These are phyloP conservation scores for Barnettozyma salicaria DNA, from an alignment of 805 yeast species.

Conservation along the genomic window DNA sequence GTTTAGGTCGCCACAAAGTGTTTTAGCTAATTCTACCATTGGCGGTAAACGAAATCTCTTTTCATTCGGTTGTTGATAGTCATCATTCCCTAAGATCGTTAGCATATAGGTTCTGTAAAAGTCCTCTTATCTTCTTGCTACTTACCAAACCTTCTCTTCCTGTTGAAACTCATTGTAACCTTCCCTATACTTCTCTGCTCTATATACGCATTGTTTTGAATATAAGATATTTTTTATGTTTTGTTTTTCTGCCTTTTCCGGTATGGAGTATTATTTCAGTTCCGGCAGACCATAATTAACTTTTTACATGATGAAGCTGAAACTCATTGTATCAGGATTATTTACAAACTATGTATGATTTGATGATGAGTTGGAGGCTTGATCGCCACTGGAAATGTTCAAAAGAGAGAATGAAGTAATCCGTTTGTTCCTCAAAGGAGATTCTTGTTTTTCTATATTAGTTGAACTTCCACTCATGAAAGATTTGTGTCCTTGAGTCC, in stretches of 20 bases:
- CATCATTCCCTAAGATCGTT: slow-evolving; percentile 18
- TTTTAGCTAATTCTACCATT: slow-evolving; percentile 39
- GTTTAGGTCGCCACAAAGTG: slow-evolving; percentile 44
- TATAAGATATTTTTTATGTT: too few species aligned
- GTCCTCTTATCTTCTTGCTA: neutral
- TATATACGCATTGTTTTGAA: neutral
- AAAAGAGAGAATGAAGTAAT: slow-evolving; percentile 13
- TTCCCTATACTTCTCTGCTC: neutral
- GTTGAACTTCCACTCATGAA: slow-evolving; percentile 6
- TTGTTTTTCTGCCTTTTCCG: too few species aligned
- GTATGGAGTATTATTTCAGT: too few species aligned
- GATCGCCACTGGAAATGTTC: slow-evolving; percentile 8
- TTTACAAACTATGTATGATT: too few species aligned
- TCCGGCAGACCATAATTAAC: too few species aligned
- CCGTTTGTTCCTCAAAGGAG: slow-evolving; percentile 7
- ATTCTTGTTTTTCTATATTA: slow-evolving; percentile 1
- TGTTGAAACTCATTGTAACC: slow-evolving; percentile 21
- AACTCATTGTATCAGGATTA: too few species aligned
- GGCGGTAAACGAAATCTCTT: slow-evolving; percentile 36
- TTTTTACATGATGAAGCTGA: too few species aligned
- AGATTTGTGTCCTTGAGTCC: slow-evolving; percentile 1
- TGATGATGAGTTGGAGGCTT: neutral
- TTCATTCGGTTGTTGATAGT: slow-evolving; percentile 20
- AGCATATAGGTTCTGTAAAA: neutral
- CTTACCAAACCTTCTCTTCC: slow-evolving; percentile 27